Percentiles rank a stretch among this genome's conserved stretches.
phyloP scores from a whole-genome alignment of 176 grass and related monocot genomes.

The Canna indica region DNA sequence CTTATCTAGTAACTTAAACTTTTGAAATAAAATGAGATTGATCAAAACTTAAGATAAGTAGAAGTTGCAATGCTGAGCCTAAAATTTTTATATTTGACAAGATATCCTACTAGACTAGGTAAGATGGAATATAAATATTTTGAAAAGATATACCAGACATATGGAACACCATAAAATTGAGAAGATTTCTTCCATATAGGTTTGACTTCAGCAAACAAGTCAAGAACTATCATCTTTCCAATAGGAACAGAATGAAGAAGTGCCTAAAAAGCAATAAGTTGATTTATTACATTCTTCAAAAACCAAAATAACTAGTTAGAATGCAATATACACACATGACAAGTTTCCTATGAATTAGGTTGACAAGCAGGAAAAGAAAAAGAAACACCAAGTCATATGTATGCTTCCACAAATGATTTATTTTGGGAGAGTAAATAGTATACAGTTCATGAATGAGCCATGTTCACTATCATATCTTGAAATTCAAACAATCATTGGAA shows the following conservation, averaged over 20 bases:
- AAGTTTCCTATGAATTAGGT: neutral
- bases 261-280: conserved; percentile 39
- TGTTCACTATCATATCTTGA: neutral
- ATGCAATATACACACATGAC: neutral
- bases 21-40: too few relatives aligned
- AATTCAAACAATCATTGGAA: neutral
- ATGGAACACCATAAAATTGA: conserved; percentile 88
- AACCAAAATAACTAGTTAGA: neutral
- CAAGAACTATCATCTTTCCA: conserved; percentile 99
- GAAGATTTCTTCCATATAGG: conserved; percentile 86
- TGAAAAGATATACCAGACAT: conserved; percentile 48
- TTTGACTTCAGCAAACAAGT: conserved; percentile 97
- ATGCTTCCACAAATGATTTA: neutral
- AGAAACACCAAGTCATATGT: neutral
- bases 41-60: neutral
- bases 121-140: neutral
- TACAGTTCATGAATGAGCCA: neutral
- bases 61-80: neutral
- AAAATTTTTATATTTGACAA: neutral
- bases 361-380: neutral
- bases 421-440: neutral
- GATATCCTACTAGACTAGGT: neutral
- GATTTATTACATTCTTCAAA: conserved; percentile 17
- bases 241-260: conserved; percentile 88
- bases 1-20: too few relatives aligned